These are phyloP conservation scores for Solanum habrochaites DNA, from an alignment of 257 asterid genomes.

Conservation along the genomic window DNA sequence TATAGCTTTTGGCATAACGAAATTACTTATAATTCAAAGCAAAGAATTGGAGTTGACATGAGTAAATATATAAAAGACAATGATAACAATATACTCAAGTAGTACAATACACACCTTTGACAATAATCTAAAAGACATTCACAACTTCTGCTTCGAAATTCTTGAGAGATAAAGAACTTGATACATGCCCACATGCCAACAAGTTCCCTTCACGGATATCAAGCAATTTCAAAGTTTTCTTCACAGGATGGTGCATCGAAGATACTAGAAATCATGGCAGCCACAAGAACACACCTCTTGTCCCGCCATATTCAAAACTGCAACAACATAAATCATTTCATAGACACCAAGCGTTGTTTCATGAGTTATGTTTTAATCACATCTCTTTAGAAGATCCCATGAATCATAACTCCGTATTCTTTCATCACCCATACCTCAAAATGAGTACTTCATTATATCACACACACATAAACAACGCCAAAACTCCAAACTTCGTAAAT, in stretches of 20 bases:
- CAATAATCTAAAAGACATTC: background rate
- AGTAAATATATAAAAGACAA: background rate
- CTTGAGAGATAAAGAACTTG: background rate
- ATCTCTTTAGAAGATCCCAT: slow-evolving; percentile 26
- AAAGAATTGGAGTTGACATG: background rate
- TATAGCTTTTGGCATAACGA: background rate
- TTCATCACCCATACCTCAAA: slow-evolving; percentile 46
- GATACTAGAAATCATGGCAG: slow-evolving; percentile 14
- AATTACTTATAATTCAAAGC: background rate
- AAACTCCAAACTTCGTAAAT: slow-evolving; percentile 23
- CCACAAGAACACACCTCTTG: slow-evolving; percentile 30
- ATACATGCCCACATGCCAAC: background rate
- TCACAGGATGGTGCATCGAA: background rate
- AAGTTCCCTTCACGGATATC: background rate
- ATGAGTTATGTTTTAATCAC: slow-evolving; percentile 18
- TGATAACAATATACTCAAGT: background rate
- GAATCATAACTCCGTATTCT: slow-evolving; percentile 27
- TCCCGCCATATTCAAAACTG: slow-evolving; percentile 28
- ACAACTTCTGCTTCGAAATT: background rate
- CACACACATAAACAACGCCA: slow-evolving; percentile 22
- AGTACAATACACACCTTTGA: background rate
- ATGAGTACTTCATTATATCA: slow-evolving; percentile 11
- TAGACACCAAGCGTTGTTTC: slow-evolving; percentile 6
- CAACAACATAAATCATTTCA: slow-evolving; percentile 19
- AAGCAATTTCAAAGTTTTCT: background rate